Percentiles rank a stretch among this genome's conserved stretches.
Evolutionary conservation across 306 rosid species (phyloP).

Genomic region (Adenanthera pavonina): DNA sequence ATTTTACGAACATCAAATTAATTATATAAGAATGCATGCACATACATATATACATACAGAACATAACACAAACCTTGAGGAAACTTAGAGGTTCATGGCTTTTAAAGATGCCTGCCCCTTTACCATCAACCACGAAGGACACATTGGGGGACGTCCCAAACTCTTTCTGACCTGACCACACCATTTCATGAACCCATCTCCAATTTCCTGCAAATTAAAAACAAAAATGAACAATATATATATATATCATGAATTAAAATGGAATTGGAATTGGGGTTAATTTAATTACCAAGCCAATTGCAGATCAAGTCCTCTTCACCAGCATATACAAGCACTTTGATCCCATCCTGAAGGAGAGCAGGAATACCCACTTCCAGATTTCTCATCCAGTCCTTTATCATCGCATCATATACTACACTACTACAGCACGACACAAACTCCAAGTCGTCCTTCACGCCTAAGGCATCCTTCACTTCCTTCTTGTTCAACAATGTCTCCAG

Average conservation of each 20-base stretch:
- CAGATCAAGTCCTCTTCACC: constrained; percentile 93
- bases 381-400: background rate
- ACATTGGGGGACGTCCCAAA: background rate
- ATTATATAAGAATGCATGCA: too few relatives aligned
- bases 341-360: constrained; percentile 84
- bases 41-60: too few relatives aligned
- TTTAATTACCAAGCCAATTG: constrained; percentile 79
- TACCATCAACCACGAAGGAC: background rate
- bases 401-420: background rate
- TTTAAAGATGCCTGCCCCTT: background rate
- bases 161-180: background rate
- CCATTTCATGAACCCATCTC: background rate
- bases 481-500: background rate
- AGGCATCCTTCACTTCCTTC: background rate
- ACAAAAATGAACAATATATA: too few relatives aligned
- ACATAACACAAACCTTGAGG: background rate
- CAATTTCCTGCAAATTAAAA: background rate
- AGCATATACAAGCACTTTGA: constrained; percentile 83
- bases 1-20: too few relatives aligned
- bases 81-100: background rate
- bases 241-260: too few relatives aligned
- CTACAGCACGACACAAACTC: background rate
- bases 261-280: too few relatives aligned
- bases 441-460: background rate
- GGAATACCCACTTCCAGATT: constrained; percentile 53